Evolutionary conservation across 805 yeast species (phyloP).

Genomic region (Yarrowia alimentaria): DNA sequence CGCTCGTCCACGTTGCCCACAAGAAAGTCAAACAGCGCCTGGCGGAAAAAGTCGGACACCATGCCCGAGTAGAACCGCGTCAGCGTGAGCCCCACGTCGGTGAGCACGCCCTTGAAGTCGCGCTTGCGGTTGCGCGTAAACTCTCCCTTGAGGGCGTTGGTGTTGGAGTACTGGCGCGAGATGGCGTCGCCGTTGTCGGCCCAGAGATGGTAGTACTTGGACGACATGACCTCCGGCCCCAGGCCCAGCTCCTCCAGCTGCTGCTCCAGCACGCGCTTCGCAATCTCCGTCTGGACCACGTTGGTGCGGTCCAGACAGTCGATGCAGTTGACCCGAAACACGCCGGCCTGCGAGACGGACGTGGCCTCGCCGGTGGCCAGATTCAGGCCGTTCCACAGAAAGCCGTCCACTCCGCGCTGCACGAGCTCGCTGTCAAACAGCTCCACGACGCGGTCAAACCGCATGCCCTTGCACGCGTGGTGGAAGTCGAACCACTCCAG

Average conservation of each 20-base stretch:
- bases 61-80: conserved; percentile 47
- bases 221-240: conserved; percentile 38
- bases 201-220: conserved; percentile 47
- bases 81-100: conserved; percentile 46
- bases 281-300: conserved; percentile 43
- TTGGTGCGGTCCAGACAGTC: conserved; percentile 67
- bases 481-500: conserved; percentile 65
- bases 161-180: conserved; percentile 60
- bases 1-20: conserved; percentile 42
- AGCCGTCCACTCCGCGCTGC: conserved; percentile 8
- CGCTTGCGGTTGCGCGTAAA: conserved; percentile 47
- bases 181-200: conserved; percentile 70
- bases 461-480: conserved; percentile 48
- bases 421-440: conserved; percentile 35
- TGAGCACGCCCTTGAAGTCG: conserved; percentile 45
- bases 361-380: neutral
- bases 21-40: conserved; percentile 46
- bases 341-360: conserved; percentile 47
- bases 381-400: conserved; percentile 2
- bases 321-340: conserved; percentile 59
- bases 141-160: conserved; percentile 54
- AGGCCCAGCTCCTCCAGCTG: conserved; percentile 10
- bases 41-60: conserved; percentile 47
- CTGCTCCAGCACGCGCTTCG: conserved; percentile 34
- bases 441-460: conserved; percentile 42